Conservation (phyloP, 1,139 yeast species). For the Suhomyces yuchorum region DNA sequence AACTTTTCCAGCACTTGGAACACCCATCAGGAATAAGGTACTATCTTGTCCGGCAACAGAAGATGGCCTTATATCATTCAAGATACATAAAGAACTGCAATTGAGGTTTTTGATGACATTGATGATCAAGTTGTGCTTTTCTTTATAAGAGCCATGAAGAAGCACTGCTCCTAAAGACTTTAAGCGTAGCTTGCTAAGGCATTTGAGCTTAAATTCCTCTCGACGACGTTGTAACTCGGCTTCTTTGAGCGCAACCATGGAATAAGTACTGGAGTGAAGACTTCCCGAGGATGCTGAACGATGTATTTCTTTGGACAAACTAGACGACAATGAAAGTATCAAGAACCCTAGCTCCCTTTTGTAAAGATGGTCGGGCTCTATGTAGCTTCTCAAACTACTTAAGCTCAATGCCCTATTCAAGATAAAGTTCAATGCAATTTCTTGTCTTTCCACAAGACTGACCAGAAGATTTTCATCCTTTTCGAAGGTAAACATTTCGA, state of each 20-base stretch:
- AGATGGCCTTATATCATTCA: background rate
- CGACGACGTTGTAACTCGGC: conserved; percentile 16
- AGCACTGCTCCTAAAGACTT: conserved; percentile 31
- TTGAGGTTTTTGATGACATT: conserved; percentile 23
- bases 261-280: conserved; percentile 26
- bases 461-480: conserved; percentile 16
- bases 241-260: conserved; percentile 20
- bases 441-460: conserved; percentile 31
- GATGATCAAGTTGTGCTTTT: conserved; percentile 30
- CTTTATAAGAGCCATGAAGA: conserved; percentile 37
- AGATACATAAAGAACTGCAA: conserved; percentile 2
- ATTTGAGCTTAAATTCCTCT: conserved; percentile 10
- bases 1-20: conserved; percentile 24
- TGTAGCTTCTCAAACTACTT: conserved; percentile 24
- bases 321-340: conserved; percentile 23
- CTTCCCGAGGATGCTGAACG: conserved; percentile 30
- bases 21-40: conserved; percentile 18
- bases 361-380: conserved; percentile 22
- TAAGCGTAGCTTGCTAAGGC: conserved; percentile 17
- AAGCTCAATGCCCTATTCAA: conserved; percentile 30
- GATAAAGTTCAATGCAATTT: conserved; percentile 35
- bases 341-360: conserved; percentile 27
- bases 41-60: conserved; percentile 15
- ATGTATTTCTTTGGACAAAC: conserved; percentile 31
- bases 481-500: conserved; percentile 8